phyloP scores from a whole-genome alignment of 306 rosid genomes.

The Dalbergia cochinchinensis region DNA sequence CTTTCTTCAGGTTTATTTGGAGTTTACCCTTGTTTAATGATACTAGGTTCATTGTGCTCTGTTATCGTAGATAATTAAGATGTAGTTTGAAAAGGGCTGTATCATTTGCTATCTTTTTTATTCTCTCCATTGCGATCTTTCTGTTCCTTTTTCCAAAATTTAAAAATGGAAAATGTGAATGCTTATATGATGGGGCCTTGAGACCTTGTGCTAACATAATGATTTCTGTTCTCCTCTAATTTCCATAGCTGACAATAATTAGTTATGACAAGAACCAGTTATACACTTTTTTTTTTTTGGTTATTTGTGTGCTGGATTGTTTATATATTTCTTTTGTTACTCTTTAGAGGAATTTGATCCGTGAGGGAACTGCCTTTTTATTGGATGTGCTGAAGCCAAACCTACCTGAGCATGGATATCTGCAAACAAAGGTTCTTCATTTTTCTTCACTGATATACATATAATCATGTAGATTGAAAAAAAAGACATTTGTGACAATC shows the following conservation, averaged over 20 bases:
- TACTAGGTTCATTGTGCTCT: constrained; percentile 18
- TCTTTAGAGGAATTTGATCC: constrained; percentile 79
- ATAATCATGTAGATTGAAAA: no score
- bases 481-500: background rate
- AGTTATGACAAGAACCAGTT: background rate
- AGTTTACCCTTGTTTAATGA: background rate
- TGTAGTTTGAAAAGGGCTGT: no score
- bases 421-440: constrained; percentile 72
- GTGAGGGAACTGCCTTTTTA: constrained; percentile 85
- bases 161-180: constrained; percentile 10
- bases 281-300: background rate
- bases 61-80: background rate
- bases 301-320: constrained; percentile 7
- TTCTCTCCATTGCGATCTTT: no score
- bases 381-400: constrained; percentile 78
- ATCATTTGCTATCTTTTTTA: no score
- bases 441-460: no score
- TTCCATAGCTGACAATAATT: background rate
- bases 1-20: constrained; percentile 74
- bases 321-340: constrained; percentile 13
- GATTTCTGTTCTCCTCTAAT: background rate
- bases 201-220: constrained; percentile 1
- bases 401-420: constrained; percentile 72
- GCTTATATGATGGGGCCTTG: background rate
- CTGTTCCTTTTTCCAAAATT: no score